These are phyloP conservation scores for Zalaria sp. DNA, from an alignment of 2,329 filamentous ascomycete genomes.

Conservation along the genomic window DNA sequence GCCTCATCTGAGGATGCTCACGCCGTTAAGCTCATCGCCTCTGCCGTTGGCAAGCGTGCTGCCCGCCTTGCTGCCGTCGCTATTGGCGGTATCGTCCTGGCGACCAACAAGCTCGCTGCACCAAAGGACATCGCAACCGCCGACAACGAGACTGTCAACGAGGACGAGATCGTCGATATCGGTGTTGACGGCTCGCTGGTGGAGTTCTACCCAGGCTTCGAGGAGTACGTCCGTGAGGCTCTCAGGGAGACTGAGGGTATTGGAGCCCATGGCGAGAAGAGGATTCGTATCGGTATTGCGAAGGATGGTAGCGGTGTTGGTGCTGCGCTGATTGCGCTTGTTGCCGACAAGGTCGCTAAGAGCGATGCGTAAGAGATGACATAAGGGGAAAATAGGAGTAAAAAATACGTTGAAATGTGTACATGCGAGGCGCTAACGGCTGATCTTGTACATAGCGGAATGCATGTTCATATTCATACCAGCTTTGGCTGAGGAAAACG, in stretches of 20 bases:
- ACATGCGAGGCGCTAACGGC: too few relatives aligned
- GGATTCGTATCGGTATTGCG: constrained; percentile 85
- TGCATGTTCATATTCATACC: too few relatives aligned
- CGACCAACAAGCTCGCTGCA: constrained; percentile 55
- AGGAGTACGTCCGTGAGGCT: constrained; percentile 74
- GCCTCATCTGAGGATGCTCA: constrained; percentile 72
- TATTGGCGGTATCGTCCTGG: constrained; percentile 69
- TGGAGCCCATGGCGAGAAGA: constrained; percentile 64
- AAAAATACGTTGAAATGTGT: neutral
- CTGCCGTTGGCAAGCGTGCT: constrained; percentile 75
- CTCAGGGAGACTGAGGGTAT: constrained; percentile 64
- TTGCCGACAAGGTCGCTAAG: constrained; percentile 49
- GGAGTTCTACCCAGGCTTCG: constrained; percentile 90
- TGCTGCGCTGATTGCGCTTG: constrained; percentile 83
- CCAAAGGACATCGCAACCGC: constrained; percentile 17
- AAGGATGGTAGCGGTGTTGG: constrained; percentile 96
- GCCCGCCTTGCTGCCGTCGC: constrained; percentile 80
- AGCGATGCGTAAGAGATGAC: neutral
- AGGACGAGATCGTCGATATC: constrained; percentile 65
- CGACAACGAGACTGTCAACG: constrained; percentile 19
- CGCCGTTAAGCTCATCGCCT: constrained; percentile 70
- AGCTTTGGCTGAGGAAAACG: too few relatives aligned
- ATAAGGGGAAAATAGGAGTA: neutral
- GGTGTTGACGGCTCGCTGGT: constrained; percentile 91
- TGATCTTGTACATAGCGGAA: too few relatives aligned